phyloP scores from a whole-genome alignment of 306 rosid genomes.

The Cajanus cajan region DNA sequence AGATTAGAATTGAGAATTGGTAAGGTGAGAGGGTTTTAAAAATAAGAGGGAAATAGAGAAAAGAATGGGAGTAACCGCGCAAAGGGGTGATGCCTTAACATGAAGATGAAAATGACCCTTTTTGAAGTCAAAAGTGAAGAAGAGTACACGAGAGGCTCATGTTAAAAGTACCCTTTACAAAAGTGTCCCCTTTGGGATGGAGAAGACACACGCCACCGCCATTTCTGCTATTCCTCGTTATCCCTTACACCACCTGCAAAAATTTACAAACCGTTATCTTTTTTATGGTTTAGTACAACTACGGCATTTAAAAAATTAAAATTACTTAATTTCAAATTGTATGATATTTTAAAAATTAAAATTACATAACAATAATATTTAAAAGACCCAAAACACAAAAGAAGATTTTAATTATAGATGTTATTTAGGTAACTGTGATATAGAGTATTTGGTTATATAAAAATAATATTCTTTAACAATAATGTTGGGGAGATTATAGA shows the following conservation, averaged over 20 bases:
- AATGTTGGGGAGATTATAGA: too few species aligned
- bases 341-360: too few species aligned
- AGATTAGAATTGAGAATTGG: too few species aligned
- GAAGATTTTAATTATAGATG: too few species aligned
- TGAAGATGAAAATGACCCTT: slow-evolving; percentile 26
- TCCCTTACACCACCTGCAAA: slow-evolving; percentile 29
- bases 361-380: too few species aligned
- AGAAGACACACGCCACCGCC: not conserved
- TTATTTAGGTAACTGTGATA: too few species aligned
- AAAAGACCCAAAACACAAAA: too few species aligned
- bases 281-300: too few species aligned
- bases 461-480: too few species aligned
- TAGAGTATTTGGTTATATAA: too few species aligned
- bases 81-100: slow-evolving; percentile 21
- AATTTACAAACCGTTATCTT: slow-evolving; percentile 16
- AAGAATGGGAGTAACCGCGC: slow-evolving; percentile 11
- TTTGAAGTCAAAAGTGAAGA: slow-evolving; percentile 30
- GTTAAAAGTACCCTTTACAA: slow-evolving; percentile 43
- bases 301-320: too few species aligned
- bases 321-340: too few species aligned
- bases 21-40: not conserved
- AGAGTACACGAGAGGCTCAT: slow-evolving; percentile 56
- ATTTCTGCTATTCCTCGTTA: not conserved
- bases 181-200: slow-evolving; percentile 37
- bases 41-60: not conserved